Evolutionary conservation across 768 basidiomycete species (phyloP).

Genomic region (Leccinum aurantiacum): DNA sequence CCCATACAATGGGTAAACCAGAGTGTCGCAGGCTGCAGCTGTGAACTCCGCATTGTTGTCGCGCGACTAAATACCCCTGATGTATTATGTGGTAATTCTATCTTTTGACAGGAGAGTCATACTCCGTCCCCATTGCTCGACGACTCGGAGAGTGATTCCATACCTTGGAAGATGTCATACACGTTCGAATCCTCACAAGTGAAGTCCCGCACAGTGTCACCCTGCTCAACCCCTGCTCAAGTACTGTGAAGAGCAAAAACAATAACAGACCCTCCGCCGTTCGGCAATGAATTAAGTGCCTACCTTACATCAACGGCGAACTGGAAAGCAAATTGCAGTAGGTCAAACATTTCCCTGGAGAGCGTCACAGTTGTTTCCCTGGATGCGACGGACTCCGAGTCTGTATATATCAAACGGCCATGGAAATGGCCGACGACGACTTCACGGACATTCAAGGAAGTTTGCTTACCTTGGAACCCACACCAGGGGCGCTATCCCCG

Average conservation of each 20-base stretch:
- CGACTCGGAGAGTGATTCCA: neutral
- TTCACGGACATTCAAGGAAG: neutral
- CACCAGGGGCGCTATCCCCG: neutral
- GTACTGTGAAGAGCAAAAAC: neutral
- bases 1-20: neutral
- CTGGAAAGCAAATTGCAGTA: neutral
- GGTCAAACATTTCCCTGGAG: conserved; percentile 39
- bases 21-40: neutral
- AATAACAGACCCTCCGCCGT: neutral
- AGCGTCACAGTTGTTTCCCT: conserved; percentile 54
- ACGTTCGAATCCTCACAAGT: neutral
- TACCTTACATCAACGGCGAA: neutral
- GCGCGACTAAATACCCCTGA: no score
- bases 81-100: no score
- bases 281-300: neutral
- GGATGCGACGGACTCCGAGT: neutral
- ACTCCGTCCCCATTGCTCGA: neutral
- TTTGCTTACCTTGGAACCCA: neutral
- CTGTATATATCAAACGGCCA: neutral
- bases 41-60: no score
- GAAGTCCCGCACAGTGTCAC: neutral
- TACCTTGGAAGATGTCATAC: neutral
- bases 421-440: neutral
- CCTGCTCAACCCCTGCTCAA: neutral
- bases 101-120: no score